Evolutionary conservation across 2,329 filamentous ascomycete species (phyloP).

Genomic region (Coleophoma cylindrospora): DNA sequence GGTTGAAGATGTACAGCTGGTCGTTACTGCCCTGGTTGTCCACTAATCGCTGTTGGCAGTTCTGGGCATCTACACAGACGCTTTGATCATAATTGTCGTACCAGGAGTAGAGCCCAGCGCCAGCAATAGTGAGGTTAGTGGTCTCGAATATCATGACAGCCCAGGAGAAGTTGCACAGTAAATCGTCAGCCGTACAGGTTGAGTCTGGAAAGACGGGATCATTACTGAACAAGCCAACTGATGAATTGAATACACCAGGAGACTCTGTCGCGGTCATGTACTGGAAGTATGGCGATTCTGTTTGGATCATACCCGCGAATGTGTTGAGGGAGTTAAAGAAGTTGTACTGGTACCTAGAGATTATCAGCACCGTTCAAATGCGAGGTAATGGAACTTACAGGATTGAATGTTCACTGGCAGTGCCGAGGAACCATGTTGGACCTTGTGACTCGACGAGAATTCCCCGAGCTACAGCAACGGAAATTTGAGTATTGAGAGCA

Average conservation of each 20-base stretch:
- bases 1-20: slow-evolving; percentile 1
- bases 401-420: slow-evolving; percentile 57
- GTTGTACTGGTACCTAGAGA: slow-evolving; percentile 56
- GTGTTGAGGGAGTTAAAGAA: slow-evolving; percentile 37
- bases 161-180: slow-evolving; percentile 66
- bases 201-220: background rate
- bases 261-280: slow-evolving; percentile 30
- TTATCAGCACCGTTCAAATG: too few relatives aligned
- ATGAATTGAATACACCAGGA: slow-evolving; percentile 29
- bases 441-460: slow-evolving; percentile 63
- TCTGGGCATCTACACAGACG: slow-evolving; percentile 8
- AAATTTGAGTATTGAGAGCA: slow-evolving; percentile 12
- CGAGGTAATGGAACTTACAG: slow-evolving; percentile 31
- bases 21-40: background rate
- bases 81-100: slow-evolving; percentile 36
- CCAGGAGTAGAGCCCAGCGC: slow-evolving; percentile 75
- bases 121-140: slow-evolving; percentile 62
- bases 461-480: slow-evolving; percentile 6
- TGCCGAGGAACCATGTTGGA: slow-evolving; percentile 74
- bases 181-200: slow-evolving; percentile 6
- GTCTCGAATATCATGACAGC: slow-evolving; percentile 68
- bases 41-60: slow-evolving; percentile 18
- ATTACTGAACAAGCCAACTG: background rate
- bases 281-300: slow-evolving; percentile 47
- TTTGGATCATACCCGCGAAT: slow-evolving; percentile 32